Base-by-base conservation (phyloP, 2,329 filamentous ascomycete species). In the Mariannaea sp. region DNA sequence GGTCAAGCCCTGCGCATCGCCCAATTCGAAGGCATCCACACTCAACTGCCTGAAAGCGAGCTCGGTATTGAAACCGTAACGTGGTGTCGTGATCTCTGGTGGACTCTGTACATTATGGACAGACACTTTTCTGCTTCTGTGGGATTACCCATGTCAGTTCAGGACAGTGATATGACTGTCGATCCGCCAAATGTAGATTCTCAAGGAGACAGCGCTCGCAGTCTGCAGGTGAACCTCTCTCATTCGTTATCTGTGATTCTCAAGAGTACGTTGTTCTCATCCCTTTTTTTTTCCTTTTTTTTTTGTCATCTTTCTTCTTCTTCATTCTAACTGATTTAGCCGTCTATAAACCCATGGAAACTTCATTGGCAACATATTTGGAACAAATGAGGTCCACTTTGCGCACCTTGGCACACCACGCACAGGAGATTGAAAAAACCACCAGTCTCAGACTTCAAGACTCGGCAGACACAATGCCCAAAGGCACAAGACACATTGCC, bases 101-200 rank as follows among this genome's bases (percentile, higher is more conserved):
- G 73, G 72, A 73, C 72, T 0, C 41, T 74, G 4, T 75, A 75
- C 35, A 72, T 71, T 13, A 71, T 73, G 64, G 73, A 75, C 20
- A 65, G 70, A 0, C 70, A 75, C 16, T 71, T 75, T 27, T 75
- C 71, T 0, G 70, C 70, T 0, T 74, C 73, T 0, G 7, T 75
- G 0, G 73, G 73, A 1, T 45, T 73, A 5, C 73, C 72, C 0
- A 73, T 73, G 66, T 68, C 66, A 1, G 68, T 67, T 0, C 67
- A 69, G 12, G 72, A 76, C 32, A 62, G 62, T 41, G 72, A 75
- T 14, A 74, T 71, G 0, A 55, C 66, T 9, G 58, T 72, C 2
- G 65, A 67, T 16, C 61, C 66, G 3, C 64, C 67, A 1, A 66
- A 61, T 1, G 51, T 59, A 0, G 60, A 58, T 6, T 66, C 69